Conservation (phyloP, 805 yeast species). For the Tetrapisispora pingtungensis region DNA sequence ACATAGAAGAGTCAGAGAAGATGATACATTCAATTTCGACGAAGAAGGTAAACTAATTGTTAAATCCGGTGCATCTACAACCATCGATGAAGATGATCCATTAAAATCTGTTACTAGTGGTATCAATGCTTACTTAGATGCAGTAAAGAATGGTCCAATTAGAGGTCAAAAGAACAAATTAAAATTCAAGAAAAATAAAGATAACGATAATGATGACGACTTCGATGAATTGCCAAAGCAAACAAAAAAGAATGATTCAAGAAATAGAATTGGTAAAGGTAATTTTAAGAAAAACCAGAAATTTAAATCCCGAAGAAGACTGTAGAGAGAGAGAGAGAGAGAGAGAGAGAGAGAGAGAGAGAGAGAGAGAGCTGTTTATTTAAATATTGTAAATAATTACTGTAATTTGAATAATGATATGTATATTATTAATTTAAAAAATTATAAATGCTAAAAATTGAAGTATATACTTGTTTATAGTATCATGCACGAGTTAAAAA, state of each 20-base stretch:
- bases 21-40: conserved; percentile 27
- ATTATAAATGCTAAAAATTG: conserved; percentile 1
- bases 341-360: conserved; percentile 1
- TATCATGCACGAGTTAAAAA: not conserved
- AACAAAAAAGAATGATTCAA: conserved; percentile 7
- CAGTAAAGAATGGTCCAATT: conserved; percentile 85
- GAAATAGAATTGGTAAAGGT: conserved; percentile 21
- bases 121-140: conserved; percentile 86
- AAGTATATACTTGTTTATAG: not conserved
- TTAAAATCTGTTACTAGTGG: conserved; percentile 43
- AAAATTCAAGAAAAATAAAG: conserved; percentile 65
- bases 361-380: no score
- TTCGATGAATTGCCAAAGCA: conserved; percentile 41
- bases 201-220: conserved; percentile 43
- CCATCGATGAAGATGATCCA: conserved; percentile 37
- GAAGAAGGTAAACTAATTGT: conserved; percentile 30
- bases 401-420: not conserved
- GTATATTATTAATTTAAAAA: not conserved
- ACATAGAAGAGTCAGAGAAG: conserved; percentile 22
- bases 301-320: conserved; percentile 24
- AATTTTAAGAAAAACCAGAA: conserved; percentile 19
- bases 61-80: conserved; percentile 22
- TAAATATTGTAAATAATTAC: not conserved
- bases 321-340: conserved; percentile 5
- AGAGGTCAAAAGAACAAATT: conserved; percentile 88